Evolutionary conservation across 1,284 basidiomycete genomes (phyloP), one percentile per base, ranked within the genome.

Genomic region (Dichomitus squalens): DNA sequence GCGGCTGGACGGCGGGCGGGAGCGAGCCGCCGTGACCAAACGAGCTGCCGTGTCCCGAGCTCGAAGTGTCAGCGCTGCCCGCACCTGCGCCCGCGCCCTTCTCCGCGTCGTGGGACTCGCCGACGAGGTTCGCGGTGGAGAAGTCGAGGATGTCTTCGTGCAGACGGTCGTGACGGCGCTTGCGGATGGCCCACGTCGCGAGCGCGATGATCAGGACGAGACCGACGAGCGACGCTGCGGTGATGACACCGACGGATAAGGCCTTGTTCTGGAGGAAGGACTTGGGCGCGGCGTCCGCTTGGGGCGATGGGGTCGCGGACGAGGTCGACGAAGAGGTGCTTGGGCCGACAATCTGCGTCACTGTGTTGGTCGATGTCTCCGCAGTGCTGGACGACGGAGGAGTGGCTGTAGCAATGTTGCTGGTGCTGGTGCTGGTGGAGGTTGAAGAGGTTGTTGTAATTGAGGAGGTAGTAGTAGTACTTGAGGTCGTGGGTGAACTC

Each of bases 191-290:
- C 64, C 79, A 80, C 1, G 82, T 84, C 9, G 74, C 68, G 38
- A 79, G 38, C 35, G 74, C 53, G 58, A 84, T 66, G 57, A 85
- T 55, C 48, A 85, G 52, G 35, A 82, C 65, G 49, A 89, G 73
- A 1, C 64, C 79, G 38, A 82, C 64, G 38, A 89, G 59, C 11
- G 81, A 84, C 16, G 76, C 75, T n/a, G 85, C 58, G 21, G 76
- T 73, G 61, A 90, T 87, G 12, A 88, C 77, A 14, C 80, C 71
- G 7, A 82, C 82, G 33, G 81, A 80, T 21, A 86, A 74, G 12
- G 80, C 75, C 69, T 85, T 87, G 71, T 90, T 86, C 59, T 83
- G 70, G 41, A 89, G 67, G 73, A 90, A 90, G 20, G 76, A 68
- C 20, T 74, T 70, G 20, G 67, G 51, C 9, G 72, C 44, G 29